phyloP scores from a whole-genome alignment of 2,329 filamentous ascomycete species.

The Neurospora sp. region DNA sequence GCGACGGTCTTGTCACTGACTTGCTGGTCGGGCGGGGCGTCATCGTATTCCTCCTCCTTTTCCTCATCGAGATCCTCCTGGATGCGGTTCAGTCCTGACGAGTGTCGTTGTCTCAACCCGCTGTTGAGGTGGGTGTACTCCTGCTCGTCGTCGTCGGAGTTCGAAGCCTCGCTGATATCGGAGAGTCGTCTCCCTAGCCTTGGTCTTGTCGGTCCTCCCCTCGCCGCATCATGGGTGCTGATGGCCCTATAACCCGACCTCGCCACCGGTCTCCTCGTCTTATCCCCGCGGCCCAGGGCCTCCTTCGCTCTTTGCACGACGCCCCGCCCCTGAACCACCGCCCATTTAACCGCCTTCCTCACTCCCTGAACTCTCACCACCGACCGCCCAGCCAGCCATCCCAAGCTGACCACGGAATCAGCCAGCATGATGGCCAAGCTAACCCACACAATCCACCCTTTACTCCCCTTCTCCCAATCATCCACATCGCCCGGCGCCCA shows the following conservation, averaged over 20 bases:
- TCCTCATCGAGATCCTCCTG: conserved; percentile 56
- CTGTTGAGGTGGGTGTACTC: conserved; percentile 23
- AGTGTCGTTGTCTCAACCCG: background rate
- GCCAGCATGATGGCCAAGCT: conserved; percentile 94
- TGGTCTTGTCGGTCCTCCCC: background rate
- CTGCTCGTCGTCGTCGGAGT: conserved; percentile 10
- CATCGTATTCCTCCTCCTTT: conserved; percentile 56
- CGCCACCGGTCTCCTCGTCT: background rate
- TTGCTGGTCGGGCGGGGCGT: conserved; percentile 76
- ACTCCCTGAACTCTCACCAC: background rate
- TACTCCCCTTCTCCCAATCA: conserved; percentile 87
- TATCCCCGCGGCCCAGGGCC: background rate
- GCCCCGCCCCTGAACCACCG: background rate
- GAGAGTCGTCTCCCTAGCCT: background rate
- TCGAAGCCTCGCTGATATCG: conserved; percentile 6
- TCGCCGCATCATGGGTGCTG: background rate
- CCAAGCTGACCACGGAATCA: conserved; percentile 80
- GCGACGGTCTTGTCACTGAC: conserved; percentile 62
- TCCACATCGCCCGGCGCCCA: conserved; percentile 84
- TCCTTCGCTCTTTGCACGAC: background rate
- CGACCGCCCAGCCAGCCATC: conserved; percentile 57
- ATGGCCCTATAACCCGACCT: background rate
- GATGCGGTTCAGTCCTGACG: background rate
- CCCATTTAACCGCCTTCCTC: background rate
- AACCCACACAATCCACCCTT: conserved; percentile 98